These are phyloP conservation scores for Rhodosporidiobolus odoratus DNA, from an alignment of 768 basidiomycete species.

Conservation along the genomic window DNA sequence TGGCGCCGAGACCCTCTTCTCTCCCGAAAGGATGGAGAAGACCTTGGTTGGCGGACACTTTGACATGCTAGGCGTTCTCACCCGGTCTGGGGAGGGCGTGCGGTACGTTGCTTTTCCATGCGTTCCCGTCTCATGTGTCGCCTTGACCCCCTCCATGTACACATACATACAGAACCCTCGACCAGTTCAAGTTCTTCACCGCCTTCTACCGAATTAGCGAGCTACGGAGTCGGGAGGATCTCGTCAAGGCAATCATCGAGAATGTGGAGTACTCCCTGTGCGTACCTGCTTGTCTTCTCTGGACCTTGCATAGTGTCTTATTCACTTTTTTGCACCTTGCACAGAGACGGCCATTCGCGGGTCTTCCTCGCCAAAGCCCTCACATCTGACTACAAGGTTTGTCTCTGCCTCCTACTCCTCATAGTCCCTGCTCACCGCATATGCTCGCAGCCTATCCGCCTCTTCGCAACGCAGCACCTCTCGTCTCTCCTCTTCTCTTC, in stretches of 20 bases:
- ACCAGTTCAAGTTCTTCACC: conserved; percentile 87
- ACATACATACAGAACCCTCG: conserved; percentile 60
- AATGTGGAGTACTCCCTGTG: conserved; percentile 68
- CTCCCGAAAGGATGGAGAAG: conserved; percentile 70
- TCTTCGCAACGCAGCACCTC: conserved; percentile 81
- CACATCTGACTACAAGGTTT: conserved; percentile 83
- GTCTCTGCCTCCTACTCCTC: conserved; percentile 20
- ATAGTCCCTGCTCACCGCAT: neutral
- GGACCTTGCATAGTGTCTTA: neutral
- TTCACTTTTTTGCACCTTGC: neutral
- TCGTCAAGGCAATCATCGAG: conserved; percentile 84
- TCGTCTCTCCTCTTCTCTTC: conserved; percentile 63
- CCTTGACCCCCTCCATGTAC: neutral
- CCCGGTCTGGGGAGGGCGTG: conserved; percentile 79
- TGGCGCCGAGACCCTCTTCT: conserved; percentile 53
- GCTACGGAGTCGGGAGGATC: conserved; percentile 79
- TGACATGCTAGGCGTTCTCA: conserved; percentile 88
- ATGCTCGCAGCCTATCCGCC: conserved; percentile 64
- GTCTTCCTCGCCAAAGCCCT: conserved; percentile 89
- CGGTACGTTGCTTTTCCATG: conserved; percentile 58
- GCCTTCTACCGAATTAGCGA: conserved; percentile 94
- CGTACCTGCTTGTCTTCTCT: neutral
- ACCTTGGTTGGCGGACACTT: conserved; percentile 88
- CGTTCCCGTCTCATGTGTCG: neutral
- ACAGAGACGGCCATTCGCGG: conserved; percentile 86